These are phyloP conservation scores for Jasminum sambac DNA, from an alignment of 257 asterid genomes.

Conservation along the genomic window DNA sequence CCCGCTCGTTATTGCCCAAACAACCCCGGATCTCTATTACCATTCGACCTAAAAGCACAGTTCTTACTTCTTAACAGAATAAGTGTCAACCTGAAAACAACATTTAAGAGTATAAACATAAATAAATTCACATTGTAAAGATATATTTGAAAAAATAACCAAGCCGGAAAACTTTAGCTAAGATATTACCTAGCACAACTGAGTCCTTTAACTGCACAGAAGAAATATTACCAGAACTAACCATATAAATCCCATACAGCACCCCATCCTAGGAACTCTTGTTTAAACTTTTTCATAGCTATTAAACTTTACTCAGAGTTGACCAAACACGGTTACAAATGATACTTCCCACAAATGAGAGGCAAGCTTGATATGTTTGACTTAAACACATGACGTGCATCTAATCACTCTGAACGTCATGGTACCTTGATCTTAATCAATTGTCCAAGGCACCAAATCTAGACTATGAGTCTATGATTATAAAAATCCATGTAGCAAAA, in stretches of 20 bases:
- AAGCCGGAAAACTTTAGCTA: background rate
- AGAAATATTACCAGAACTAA: background rate
- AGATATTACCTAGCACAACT: background rate
- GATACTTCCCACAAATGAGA: background rate
- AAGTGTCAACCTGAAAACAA: too few relatives aligned
- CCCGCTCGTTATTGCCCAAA: too few relatives aligned
- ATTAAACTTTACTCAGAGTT: background rate
- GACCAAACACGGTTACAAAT: background rate
- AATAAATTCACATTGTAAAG: background rate
- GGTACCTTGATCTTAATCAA: too few relatives aligned
- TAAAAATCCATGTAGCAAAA: background rate
- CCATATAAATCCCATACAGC: background rate
- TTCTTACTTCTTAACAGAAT: too few relatives aligned
- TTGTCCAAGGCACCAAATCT: too few relatives aligned
- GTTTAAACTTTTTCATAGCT: background rate
- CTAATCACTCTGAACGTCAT: background rate
- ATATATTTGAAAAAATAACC: background rate
- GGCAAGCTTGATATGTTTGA: background rate
- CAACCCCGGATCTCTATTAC: too few relatives aligned
- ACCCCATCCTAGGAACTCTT: background rate
- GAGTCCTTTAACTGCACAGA: background rate
- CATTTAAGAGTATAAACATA: background rate
- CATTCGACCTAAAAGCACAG: too few relatives aligned
- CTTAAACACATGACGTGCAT: background rate
- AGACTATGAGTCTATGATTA: background rate